Evolutionary conservation across 2,329 filamentous ascomycete genomes (phyloP).

Genomic region (Ophiostoma tasmaniense): DNA sequence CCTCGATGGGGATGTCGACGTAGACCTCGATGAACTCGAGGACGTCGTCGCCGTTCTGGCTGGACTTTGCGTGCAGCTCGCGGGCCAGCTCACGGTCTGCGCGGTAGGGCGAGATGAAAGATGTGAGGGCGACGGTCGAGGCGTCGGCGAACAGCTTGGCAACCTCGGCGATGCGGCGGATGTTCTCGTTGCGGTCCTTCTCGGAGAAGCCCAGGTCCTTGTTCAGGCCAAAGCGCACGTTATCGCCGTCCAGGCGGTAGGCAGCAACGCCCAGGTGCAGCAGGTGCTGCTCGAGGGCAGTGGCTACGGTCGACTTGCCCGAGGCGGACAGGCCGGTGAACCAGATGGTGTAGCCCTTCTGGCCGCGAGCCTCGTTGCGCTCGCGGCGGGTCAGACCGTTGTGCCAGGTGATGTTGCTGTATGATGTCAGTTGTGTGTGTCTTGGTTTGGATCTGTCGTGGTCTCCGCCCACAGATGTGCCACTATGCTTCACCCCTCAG

Average conservation of each 20-base stretch:
- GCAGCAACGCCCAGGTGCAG: slow-evolving; percentile 74
- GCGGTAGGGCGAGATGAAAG: slow-evolving; percentile 92
- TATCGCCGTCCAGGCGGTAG: slow-evolving; percentile 96
- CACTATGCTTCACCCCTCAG: background rate
- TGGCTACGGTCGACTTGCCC: slow-evolving; percentile 94
- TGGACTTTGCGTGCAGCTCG: slow-evolving; percentile 60
- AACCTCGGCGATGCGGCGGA: slow-evolving; percentile 87
- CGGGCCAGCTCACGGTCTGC: slow-evolving; percentile 78
- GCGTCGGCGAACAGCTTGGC: slow-evolving; percentile 94
- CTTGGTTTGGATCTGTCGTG: background rate
- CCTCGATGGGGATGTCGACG: slow-evolving; percentile 82
- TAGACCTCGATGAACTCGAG: slow-evolving; percentile 91
- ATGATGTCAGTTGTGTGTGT: background rate
- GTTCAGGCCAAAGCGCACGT: slow-evolving; percentile 96
- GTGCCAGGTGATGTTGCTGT: slow-evolving; percentile 87
- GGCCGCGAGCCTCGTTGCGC: slow-evolving; percentile 66
- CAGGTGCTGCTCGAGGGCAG: slow-evolving; percentile 92
- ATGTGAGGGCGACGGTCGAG: slow-evolving; percentile 79
- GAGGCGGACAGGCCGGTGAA: slow-evolving; percentile 93
- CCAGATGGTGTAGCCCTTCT: slow-evolving; percentile 93
- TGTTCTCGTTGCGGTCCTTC: slow-evolving; percentile 93
- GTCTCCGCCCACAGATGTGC: background rate
- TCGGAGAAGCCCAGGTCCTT: slow-evolving; percentile 95
- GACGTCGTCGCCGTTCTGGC: slow-evolving; percentile 51
- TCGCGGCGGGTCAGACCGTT: slow-evolving; percentile 68